Conservation (phyloP, 495 filamentous ascomycete species). For the Xylaria curta region DNA sequence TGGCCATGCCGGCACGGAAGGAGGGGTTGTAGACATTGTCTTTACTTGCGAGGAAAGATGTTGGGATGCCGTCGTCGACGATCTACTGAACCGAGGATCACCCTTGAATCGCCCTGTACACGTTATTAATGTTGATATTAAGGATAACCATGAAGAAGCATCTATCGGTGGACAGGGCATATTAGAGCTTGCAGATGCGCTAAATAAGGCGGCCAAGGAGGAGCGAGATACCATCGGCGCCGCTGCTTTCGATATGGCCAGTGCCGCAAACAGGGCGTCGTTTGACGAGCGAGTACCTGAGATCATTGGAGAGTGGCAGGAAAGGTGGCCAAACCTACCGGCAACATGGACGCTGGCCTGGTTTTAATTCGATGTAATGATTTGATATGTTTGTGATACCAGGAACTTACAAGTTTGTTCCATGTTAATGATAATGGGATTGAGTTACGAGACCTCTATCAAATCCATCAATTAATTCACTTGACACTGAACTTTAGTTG, state of each 20-base stretch:
- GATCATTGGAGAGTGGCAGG: slow-evolving; percentile 94
- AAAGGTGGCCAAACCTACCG: slow-evolving; percentile 88
- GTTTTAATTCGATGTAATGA: slow-evolving; percentile 64
- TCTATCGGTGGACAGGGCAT: slow-evolving; percentile 90
- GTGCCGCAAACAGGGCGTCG: slow-evolving; percentile 67
- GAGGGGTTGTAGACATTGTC: slow-evolving; percentile 90
- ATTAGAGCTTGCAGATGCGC: slow-evolving; percentile 82
- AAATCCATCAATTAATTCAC: neutral
- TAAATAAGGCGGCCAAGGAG: slow-evolving; percentile 82
- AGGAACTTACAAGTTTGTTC: slow-evolving; percentile 26
- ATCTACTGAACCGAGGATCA: slow-evolving; percentile 82
- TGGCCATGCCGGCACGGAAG: slow-evolving; percentile 81
- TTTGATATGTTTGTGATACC: slow-evolving; percentile 36
- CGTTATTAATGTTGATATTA: slow-evolving; percentile 97
- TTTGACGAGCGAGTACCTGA: slow-evolving; percentile 96
- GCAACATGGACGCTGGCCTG: slow-evolving; percentile 94
- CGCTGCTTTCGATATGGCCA: slow-evolving; percentile 71
- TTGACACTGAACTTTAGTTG: neutral
- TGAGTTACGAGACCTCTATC: neutral
- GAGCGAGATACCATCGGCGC: slow-evolving; percentile 71
- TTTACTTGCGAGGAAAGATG: slow-evolving; percentile 98
- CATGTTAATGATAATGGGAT: slow-evolving; percentile 24
- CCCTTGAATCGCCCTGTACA: slow-evolving; percentile 90
- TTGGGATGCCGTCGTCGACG: slow-evolving; percentile 98
- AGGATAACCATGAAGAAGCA: slow-evolving; percentile 97